Base-by-base conservation (phyloP, 805 yeast species). In the Ogataea dorogensis region DNA sequence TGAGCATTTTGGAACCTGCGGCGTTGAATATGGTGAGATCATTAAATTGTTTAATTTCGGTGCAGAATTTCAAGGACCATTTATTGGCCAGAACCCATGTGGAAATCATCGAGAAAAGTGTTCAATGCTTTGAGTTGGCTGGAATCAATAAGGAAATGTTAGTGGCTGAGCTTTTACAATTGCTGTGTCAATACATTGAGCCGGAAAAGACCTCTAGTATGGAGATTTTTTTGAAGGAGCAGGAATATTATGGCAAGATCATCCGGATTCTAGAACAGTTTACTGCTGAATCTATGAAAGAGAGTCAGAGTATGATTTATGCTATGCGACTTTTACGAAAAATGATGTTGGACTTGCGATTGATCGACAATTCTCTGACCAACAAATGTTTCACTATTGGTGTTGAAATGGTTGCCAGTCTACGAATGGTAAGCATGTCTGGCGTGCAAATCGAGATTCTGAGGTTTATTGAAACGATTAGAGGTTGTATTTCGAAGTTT, bases 11-110 rank as follows among this genome's bases (percentile, higher is more conserved):
- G 21, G 39, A 42, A 6, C 70, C 68, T 0, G 48, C 57, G 2
- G 53, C 60, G 1, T 28, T 54, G n/a, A 58, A 62, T 34, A 42
- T 61, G 18, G 42, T 56, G 2, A 53, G 53, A 10, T 40, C 59
- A 0, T 27, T 69, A 11, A 50, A 46, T n/a, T 22, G 44, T 6
- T 32, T 68, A 8, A 26, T 59, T 9, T 34, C 36, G 5, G 22
- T 44, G 11, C 56, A 46, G 25, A 48, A 36, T 27, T 54, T 61
- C 34, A 51, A 47, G 34, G 57, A 51, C 35, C 60, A 55, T 35
- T 30, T 61, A 9, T 36, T 41, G 19, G 23, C 27, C 5, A 27
- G 26, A 17, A 49, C 53, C 8, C 50, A 49, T 20, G 35, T 31
- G 19, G 33, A 42, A 4, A 43, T 57, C 3, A 11, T 57, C 6